Evolutionary conservation across 768 basidiomycete genomes (phyloP), one percentile per base, ranked within the genome.

Genomic region (Lanmaoa rubissima): DNA sequence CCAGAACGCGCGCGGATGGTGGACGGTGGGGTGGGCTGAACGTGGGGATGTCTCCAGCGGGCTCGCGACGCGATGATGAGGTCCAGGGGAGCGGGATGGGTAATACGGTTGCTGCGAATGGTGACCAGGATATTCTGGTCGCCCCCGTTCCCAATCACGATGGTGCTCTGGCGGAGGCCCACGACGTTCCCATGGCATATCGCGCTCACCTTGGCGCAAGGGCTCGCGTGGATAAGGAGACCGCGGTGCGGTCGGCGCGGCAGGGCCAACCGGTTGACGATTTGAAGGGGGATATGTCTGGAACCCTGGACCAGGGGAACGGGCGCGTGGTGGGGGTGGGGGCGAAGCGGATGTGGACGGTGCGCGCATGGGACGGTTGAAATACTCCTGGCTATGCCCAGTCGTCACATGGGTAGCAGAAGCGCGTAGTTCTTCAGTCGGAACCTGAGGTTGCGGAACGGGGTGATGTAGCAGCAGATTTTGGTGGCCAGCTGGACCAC

Each of bases 381-480:
- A 85, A 51, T 83, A 84, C 34, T 89, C 87, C 38, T 79, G 80
- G 46, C 21, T 42, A 35, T 85, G 81, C 46, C 79, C 80, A 6
- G 70, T 63, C 53, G 76, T 75, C 12, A 61, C 65, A 24, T 78
- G 69, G 17, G 62, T 75, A 7, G 62, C 64, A 6, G 70, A 70
- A 59, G 76, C 77, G 42, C 81, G 78, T 28, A 79, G 70, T 16
- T 81, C 86, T 48, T 84, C 84, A 0, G 76, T 71, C 36, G 78
- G 78, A 13, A 76, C 75, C 59, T 81, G 79, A 50, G 82, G 81
- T 50, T 86, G 85, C 2, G 87, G 82, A 12, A 82, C 76, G 14
- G 86, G 85, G 58, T 88, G 88, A 49, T 91, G 90, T 1, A 90
- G 74, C 9, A 88, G 74, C 43, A 86, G 66, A 49, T 71, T 80